phyloP scores from a whole-genome alignment of 306 rosid genomes.

The Lathyrus tuberosus region DNA sequence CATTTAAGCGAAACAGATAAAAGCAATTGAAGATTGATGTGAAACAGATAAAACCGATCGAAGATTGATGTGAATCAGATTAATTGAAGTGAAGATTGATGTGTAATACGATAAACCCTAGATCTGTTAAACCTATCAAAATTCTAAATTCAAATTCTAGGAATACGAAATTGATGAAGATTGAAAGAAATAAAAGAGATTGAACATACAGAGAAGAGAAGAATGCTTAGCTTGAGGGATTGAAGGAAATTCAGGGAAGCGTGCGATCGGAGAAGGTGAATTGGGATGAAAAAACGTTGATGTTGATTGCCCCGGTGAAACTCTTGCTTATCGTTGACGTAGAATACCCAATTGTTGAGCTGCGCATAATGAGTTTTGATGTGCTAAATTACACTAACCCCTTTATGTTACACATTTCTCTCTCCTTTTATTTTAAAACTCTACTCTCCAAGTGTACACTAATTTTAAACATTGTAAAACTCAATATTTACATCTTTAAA shows the following conservation, averaged over 20 bases:
- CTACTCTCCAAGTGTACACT: too few species aligned
- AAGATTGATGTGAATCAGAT: background rate
- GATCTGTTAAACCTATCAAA: background rate
- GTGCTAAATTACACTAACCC: background rate
- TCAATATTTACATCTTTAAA: too few species aligned
- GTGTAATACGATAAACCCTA: background rate
- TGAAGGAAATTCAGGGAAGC: background rate
- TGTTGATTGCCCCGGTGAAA: background rate
- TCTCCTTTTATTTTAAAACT: too few species aligned
- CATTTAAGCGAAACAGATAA: background rate
- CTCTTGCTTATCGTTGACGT: background rate
- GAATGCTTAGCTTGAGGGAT: constrained; percentile 3
- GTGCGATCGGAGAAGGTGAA: background rate
- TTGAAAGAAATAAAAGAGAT: background rate
- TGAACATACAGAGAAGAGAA: background rate
- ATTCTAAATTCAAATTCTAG: background rate
- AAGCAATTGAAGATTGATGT: background rate
- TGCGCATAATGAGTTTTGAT: background rate
- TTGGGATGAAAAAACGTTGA: background rate
- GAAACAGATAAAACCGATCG: background rate
- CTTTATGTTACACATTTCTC: background rate
- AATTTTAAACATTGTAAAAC: too few species aligned
- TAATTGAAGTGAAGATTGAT: background rate
- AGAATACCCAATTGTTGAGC: background rate
- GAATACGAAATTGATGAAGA: background rate